A percentile compares a stretch with the other conserved stretches of the same genome.
These are phyloP conservation scores for Boechera stricta DNA, from an alignment of 345 rosid species.

Conservation along the genomic window DNA sequence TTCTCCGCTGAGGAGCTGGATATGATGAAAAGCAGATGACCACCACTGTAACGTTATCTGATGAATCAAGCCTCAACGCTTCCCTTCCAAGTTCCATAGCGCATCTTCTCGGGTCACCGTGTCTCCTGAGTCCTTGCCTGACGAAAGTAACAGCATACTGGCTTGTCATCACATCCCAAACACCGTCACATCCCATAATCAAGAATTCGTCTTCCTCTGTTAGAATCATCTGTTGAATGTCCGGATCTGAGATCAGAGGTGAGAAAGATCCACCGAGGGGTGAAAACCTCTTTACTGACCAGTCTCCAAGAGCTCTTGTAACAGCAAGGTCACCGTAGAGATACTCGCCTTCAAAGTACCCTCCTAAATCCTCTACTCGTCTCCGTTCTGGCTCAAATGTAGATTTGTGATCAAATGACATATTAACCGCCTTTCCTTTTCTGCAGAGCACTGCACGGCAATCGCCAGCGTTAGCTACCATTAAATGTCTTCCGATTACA, in stretches of 20 bases:
- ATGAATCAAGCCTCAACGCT: slow-evolving; percentile 63
- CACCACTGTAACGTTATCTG: slow-evolving; percentile 78
- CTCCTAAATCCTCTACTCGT: slow-evolving; percentile 72
- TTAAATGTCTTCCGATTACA: slow-evolving; percentile 73
- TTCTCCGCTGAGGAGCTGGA: slow-evolving; percentile 49
- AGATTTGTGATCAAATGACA: slow-evolving; percentile 86
- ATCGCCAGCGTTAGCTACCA: slow-evolving; percentile 94
- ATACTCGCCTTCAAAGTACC: slow-evolving; percentile 67
- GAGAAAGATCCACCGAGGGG: slow-evolving; percentile 46
- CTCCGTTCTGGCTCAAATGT: slow-evolving; percentile 58
- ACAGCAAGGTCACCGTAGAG: slow-evolving; percentile 73
- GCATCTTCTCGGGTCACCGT: slow-evolving; percentile 70
- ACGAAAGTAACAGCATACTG: slow-evolving; percentile 77
- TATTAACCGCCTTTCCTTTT: slow-evolving; percentile 63
- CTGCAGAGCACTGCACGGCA: slow-evolving; percentile 86
- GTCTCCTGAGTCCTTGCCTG: slow-evolving; percentile 69
- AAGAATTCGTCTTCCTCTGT: slow-evolving; percentile 81
- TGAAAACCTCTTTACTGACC: slow-evolving; percentile 65
- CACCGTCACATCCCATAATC: slow-evolving; percentile 79
- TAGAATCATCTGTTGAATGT: slow-evolving; percentile 62
- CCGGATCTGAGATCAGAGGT: slow-evolving; percentile 87
- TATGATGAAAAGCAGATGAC: slow-evolving; percentile 68
- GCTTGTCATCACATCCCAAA: slow-evolving; percentile 84
- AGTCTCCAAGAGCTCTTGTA: slow-evolving; percentile 84
- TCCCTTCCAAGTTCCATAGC: slow-evolving; percentile 74